A percentile compares a stretch with the other conserved stretches of the same genome.
These are phyloP conservation scores for Breynia disticha DNA, from an alignment of 441 rosid genomes.

Conservation along the genomic window DNA sequence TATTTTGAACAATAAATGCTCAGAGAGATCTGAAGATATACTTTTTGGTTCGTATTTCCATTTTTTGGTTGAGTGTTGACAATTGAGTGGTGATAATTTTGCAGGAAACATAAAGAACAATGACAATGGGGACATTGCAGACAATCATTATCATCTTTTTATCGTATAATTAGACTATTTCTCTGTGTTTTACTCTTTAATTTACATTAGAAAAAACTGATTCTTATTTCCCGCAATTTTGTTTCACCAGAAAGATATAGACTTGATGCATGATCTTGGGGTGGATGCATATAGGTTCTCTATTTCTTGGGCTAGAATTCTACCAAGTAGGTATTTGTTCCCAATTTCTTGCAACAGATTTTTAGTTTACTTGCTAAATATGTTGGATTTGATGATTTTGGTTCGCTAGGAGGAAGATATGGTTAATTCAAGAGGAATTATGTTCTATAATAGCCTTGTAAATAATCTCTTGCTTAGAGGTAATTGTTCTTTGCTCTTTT, in stretches of 20 bases:
- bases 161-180: slow-evolving; percentile 16
- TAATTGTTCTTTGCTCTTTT: slow-evolving; percentile 1
- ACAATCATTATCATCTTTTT: slow-evolving; percentile 31
- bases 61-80: not conserved
- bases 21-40: too few relatives aligned
- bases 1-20: not conserved
- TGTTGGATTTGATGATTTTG: not conserved
- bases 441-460: slow-evolving; percentile 32
- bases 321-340: slow-evolving; percentile 22
- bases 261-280: slow-evolving; percentile 30
- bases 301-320: slow-evolving; percentile 39
- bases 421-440: slow-evolving; percentile 36
- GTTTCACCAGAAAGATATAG: slow-evolving; percentile 31
- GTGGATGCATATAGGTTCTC: slow-evolving; percentile 36
- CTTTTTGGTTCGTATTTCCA: too few relatives aligned
- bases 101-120: slow-evolving; percentile 25
- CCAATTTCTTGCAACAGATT: not conserved
- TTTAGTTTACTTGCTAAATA: too few relatives aligned
- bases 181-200: not conserved
- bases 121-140: slow-evolving; percentile 36
- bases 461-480: slow-evolving; percentile 35
- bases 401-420: slow-evolving; percentile 32
- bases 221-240: not conserved
- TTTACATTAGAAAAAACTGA: not conserved
- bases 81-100: not conserved